Base-by-base conservation (phyloP, 352 stramenopile genomes). In the Phytopythium aichiense region DNA sequence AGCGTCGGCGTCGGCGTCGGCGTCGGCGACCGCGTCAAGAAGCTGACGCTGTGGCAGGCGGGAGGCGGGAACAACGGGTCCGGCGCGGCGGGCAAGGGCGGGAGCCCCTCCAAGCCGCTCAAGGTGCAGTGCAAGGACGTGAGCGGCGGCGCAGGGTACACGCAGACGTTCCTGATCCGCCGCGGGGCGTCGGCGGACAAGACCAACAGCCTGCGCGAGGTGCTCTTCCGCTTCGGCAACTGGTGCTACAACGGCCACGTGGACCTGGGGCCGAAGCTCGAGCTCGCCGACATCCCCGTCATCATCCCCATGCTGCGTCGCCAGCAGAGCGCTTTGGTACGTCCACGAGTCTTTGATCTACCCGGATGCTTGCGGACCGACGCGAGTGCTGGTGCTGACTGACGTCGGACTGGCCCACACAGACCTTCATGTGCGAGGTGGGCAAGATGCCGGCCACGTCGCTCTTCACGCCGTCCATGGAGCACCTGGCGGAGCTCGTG, bases 171-270 rank as follows among this genome's bases (percentile, higher is more conserved):
- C 55, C 74, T 93, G 56, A 94, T 93, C 52, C 82, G 82, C 25
- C 84, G 84, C 40, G 91, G 81, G 4, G 72, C 74, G 6, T 76
- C 70, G 22, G 51, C 69, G 25, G 71, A 76, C 55, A 64, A 65
- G 35, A 63, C 54, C 40, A 63, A 60, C 18, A 94, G 74, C 58
- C 77, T 96, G 33, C 84, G 91, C n/a, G 88, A 98, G 55, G 92
- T 98, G 50, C 82, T 98, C 33, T 98, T 98, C 66, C 82, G 93
- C 56, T 98, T 98, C 65, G 95, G 95, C 37, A 96, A 87, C 65
- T 98, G 95, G 95, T 98, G 93, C 76, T 98, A 98, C 83, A 94
- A 91, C 60, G 93, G 94, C 2, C 79, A 91, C 63, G 91, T 98
- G 18, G 88, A 98, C 51, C 72, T 98, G 3, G 89, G 85, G 1